A percentile compares a stretch with the other conserved stretches of the same genome.
Evolutionary conservation across 2,329 filamentous ascomycete species (phyloP).

Genomic region (Cercospora janseana): DNA sequence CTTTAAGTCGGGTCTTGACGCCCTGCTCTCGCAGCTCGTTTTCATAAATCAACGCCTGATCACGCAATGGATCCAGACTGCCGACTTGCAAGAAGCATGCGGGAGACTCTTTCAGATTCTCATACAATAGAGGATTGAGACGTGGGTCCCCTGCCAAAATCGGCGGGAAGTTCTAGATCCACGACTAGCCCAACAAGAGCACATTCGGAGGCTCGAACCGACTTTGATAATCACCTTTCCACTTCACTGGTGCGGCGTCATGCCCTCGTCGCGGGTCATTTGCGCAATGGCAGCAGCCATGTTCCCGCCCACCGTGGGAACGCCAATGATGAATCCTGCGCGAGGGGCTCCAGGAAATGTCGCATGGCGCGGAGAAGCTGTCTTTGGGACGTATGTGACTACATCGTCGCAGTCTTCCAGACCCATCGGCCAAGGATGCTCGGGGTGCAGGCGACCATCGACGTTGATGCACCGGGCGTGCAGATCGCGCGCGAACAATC

Average conservation of each 20-base stretch:
- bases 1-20: slow-evolving; percentile 45
- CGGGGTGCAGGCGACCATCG: slow-evolving; percentile 46
- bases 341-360: slow-evolving; percentile 38
- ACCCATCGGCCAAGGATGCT: slow-evolving; percentile 47
- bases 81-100: slow-evolving; percentile 51
- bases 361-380: slow-evolving; percentile 35
- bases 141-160: slow-evolving; percentile 10
- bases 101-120: slow-evolving; percentile 39
- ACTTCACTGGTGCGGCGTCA: slow-evolving; percentile 43
- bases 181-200: slow-evolving; percentile 32
- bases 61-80: slow-evolving; percentile 52
- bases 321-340: slow-evolving; percentile 50
- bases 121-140: slow-evolving; percentile 20
- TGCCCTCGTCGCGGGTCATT: slow-evolving; percentile 42
- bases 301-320: slow-evolving; percentile 48
- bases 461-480: slow-evolving; percentile 23
- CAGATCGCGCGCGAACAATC: slow-evolving; percentile 22
- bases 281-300: slow-evolving; percentile 43
- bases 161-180: not conserved
- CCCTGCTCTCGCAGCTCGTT: slow-evolving; percentile 43
- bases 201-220: slow-evolving; percentile 43
- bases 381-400: slow-evolving; percentile 34
- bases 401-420: slow-evolving; percentile 49
- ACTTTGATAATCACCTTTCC: slow-evolving; percentile 40
- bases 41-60: slow-evolving; percentile 55